phyloP scores from a whole-genome alignment of 139 green algal species.

The Tetraselmis striata region DNA sequence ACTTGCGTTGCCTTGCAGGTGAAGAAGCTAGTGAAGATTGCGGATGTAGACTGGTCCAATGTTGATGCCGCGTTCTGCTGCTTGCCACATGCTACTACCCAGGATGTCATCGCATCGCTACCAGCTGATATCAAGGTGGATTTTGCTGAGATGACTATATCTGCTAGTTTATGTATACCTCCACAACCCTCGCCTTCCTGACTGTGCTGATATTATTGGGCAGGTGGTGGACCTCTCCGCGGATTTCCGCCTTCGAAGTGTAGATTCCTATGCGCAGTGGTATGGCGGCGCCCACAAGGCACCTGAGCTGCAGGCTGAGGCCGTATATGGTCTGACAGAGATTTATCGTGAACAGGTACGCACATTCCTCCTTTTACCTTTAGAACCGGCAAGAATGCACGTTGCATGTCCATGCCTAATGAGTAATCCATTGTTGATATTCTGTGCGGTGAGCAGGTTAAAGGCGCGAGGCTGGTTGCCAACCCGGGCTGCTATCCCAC shows the following conservation, averaged over 20 bases:
- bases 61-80: slow-evolving; percentile 97
- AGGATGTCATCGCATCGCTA: slow-evolving; percentile 75
- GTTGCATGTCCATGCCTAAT: too few relatives aligned
- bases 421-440: too few relatives aligned
- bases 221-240: slow-evolving; percentile 94
- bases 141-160: too few relatives aligned
- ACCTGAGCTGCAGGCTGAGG: slow-evolving; percentile 87
- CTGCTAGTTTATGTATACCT: too few relatives aligned
- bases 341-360: slow-evolving; percentile 62
- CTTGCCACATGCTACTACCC: slow-evolving; percentile 93
- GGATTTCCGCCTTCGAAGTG: slow-evolving; percentile 87
- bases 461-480: slow-evolving; percentile 78
- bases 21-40: slow-evolving; percentile 71
- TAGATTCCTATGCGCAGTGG: slow-evolving; percentile 86
- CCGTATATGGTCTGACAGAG: slow-evolving; percentile 96
- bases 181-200: too few relatives aligned
- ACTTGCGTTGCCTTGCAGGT: not conserved
- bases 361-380: not conserved
- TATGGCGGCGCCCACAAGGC: slow-evolving; percentile 87
- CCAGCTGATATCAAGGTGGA: slow-evolving; percentile 61
- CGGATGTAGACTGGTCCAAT: slow-evolving; percentile 72
- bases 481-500: slow-evolving; percentile 98
- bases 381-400: too few relatives aligned
- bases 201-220: too few relatives aligned
- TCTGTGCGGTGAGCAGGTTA: too few relatives aligned